Percentiles rank a stretch among this genome's conserved stretches.
Conservation (phyloP, 805 yeast genomes). For the Zygoascus bituminiphila region DNA sequence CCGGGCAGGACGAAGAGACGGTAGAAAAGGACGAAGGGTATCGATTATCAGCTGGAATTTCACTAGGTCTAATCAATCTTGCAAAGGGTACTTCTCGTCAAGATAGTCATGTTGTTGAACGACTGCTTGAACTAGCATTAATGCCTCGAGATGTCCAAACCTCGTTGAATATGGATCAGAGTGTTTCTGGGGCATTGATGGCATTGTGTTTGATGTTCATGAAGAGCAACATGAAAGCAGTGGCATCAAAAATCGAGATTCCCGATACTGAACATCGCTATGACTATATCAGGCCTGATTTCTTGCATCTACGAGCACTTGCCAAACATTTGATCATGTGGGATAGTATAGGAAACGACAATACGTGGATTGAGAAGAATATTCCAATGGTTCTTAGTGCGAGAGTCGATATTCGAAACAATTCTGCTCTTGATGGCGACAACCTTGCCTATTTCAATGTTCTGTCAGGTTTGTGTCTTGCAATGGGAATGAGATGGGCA, state of each 20-base stretch:
- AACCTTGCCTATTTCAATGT: slow-evolving; percentile 54
- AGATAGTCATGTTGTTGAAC: slow-evolving; percentile 58
- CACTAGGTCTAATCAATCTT: slow-evolving; percentile 75
- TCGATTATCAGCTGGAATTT: slow-evolving; percentile 78
- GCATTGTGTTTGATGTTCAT: slow-evolving; percentile 70
- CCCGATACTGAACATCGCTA: slow-evolving; percentile 53
- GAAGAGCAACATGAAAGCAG: slow-evolving; percentile 49
- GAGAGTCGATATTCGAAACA: slow-evolving; percentile 26
- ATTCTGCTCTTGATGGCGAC: slow-evolving; percentile 43
- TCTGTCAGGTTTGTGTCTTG: slow-evolving; percentile 64
- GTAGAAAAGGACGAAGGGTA: slow-evolving; percentile 50
- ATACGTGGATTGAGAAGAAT: slow-evolving; percentile 49
- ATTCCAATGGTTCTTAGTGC: slow-evolving; percentile 42
- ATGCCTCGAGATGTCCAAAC: slow-evolving; percentile 54
- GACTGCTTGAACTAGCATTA: slow-evolving; percentile 45
- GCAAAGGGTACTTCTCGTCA: slow-evolving; percentile 63
- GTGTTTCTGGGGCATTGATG: slow-evolving; percentile 63
- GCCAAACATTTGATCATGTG: slow-evolving; percentile 64
- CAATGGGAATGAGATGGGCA: slow-evolving; percentile 70
- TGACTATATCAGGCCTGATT: slow-evolving; percentile 72
- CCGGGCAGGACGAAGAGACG: slow-evolving; percentile 1
- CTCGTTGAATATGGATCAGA: slow-evolving; percentile 48
- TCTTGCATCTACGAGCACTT: slow-evolving; percentile 55
- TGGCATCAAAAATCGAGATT: slow-evolving; percentile 54
- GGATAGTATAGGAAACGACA: slow-evolving; percentile 45